Evolutionary conservation across 371 early-diverging fungal species (phyloP).

Genomic region (Mucor saturninus): DNA sequence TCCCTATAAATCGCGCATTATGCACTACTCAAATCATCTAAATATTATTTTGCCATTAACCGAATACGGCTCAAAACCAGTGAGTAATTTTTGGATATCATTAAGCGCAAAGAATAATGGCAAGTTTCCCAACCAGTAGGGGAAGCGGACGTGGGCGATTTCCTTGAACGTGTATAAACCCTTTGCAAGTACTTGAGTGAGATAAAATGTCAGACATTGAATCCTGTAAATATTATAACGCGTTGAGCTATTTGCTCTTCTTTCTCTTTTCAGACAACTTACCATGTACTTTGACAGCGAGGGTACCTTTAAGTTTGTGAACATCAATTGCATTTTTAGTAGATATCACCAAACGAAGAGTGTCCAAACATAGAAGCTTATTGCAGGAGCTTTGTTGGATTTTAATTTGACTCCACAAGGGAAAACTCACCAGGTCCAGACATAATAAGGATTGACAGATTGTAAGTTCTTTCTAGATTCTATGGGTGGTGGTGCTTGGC

Average conservation of each 20-base stretch:
- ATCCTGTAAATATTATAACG: too few species aligned
- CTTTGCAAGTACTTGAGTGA: too few species aligned
- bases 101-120: constrained; percentile 25
- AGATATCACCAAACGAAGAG: constrained; percentile 29
- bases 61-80: neutral
- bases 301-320: constrained; percentile 27
- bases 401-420: too few species aligned
- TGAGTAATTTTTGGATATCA: constrained; percentile 26
- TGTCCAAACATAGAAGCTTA: constrained; percentile 16
- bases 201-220: too few species aligned
- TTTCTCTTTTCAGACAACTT: constrained; percentile 22
- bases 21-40: neutral
- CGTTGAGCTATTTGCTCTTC: constrained; percentile 6
- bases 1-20: neutral
- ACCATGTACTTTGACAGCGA: constrained; percentile 31
- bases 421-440: too few species aligned
- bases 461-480: too few species aligned
- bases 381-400: neutral
- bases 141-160: neutral
- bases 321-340: constrained; percentile 35
- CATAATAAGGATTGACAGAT: too few species aligned
- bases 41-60: neutral
- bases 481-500: too few species aligned
- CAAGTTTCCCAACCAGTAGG: constrained; percentile 24
- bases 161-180: too few species aligned